Evolutionary conservation across 371 early-diverging fungal species (phyloP).

Genomic region (Mucor lusitanicus): DNA sequence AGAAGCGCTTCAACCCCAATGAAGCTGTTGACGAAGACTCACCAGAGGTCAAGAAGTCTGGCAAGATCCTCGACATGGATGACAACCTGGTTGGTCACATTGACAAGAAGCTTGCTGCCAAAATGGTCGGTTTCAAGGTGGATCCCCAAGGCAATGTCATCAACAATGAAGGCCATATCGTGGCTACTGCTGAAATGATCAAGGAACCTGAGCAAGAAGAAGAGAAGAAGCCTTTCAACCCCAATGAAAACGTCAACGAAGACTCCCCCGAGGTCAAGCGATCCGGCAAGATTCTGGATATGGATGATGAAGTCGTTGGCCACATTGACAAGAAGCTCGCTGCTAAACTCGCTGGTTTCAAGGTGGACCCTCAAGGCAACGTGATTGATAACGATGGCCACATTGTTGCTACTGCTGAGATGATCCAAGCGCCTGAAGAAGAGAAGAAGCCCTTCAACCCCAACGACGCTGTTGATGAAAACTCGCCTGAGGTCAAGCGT

Average conservation of each 20-base stretch:
- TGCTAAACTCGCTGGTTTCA: conserved; percentile 8
- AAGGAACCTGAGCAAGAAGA: conserved; percentile 3
- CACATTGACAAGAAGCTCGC: conserved; percentile 16
- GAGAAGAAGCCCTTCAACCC: conserved; percentile 15
- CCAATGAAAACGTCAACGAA: conserved; percentile 7
- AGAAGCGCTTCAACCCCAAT: conserved; percentile 22
- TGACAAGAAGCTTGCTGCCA: conserved; percentile 7
- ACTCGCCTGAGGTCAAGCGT: conserved; percentile 27
- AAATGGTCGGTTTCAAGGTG: conserved; percentile 14
- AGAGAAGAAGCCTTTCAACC: conserved; percentile 9
- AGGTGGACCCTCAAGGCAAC: conserved; percentile 17
- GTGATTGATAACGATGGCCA: conserved; percentile 18
- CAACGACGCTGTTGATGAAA: conserved; percentile 13
- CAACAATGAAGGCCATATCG: conserved; percentile 5
- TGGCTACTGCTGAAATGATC: conserved; percentile 9
- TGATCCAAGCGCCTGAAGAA: not conserved
- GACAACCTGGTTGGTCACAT: conserved; percentile 13
- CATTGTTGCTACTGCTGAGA: conserved; percentile 13
- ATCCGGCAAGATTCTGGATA: conserved; percentile 22
- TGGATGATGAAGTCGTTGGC: conserved; percentile 18
- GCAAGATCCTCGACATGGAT: conserved; percentile 18
- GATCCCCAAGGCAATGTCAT: conserved; percentile 10
- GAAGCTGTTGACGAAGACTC: conserved; percentile 13
- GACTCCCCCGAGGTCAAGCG: conserved; percentile 15
- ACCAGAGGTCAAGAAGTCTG: conserved; percentile 19